A percentile compares a stretch with the other conserved stretches of the same genome.
These are phyloP conservation scores for Suhomyces atakaporum DNA, from an alignment of 1,139 yeast species.

Conservation along the genomic window DNA sequence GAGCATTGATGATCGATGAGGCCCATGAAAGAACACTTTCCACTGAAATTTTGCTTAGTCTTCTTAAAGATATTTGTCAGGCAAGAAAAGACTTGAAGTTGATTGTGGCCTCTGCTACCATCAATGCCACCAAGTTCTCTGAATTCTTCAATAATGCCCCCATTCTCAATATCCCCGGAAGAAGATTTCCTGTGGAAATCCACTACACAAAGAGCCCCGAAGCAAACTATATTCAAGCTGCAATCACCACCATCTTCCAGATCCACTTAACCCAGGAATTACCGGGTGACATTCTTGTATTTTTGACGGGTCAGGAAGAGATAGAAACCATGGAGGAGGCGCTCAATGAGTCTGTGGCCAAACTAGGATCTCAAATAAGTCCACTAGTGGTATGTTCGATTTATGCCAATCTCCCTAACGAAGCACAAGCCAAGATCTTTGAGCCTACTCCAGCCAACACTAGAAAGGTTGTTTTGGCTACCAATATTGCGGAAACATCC, in stretches of 20 bases:
- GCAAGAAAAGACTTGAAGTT: slow-evolving; percentile 70
- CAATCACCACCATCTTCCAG: slow-evolving; percentile 78
- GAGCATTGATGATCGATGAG: slow-evolving; percentile 91
- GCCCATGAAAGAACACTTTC: slow-evolving; percentile 94
- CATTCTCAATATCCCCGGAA: slow-evolving; percentile 84
- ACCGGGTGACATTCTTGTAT: slow-evolving; percentile 87
- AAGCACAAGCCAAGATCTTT: slow-evolving; percentile 76
- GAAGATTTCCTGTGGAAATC: slow-evolving; percentile 85
- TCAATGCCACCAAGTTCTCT: slow-evolving; percentile 85
- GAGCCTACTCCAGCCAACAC: slow-evolving; percentile 81
- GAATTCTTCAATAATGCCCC: slow-evolving; percentile 81
- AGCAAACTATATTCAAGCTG: slow-evolving; percentile 86
- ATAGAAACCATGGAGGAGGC: slow-evolving; percentile 81
- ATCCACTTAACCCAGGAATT: slow-evolving; percentile 67
- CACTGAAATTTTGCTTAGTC: slow-evolving; percentile 87
- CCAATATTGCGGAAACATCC: slow-evolving; percentile 96
- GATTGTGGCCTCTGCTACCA: slow-evolving; percentile 89
- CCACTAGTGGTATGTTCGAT: slow-evolving; percentile 80
- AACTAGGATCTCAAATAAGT: slow-evolving; percentile 62
- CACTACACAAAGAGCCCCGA: slow-evolving; percentile 87
- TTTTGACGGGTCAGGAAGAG: slow-evolving; percentile 87
- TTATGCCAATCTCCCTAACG: slow-evolving; percentile 90
- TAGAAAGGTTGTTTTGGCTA: slow-evolving; percentile 88
- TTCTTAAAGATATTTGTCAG: slow-evolving; percentile 69
- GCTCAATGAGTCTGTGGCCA: slow-evolving; percentile 61